Base-by-base conservation (phyloP, 805 yeast genomes). In the Candida caryicola region DNA sequence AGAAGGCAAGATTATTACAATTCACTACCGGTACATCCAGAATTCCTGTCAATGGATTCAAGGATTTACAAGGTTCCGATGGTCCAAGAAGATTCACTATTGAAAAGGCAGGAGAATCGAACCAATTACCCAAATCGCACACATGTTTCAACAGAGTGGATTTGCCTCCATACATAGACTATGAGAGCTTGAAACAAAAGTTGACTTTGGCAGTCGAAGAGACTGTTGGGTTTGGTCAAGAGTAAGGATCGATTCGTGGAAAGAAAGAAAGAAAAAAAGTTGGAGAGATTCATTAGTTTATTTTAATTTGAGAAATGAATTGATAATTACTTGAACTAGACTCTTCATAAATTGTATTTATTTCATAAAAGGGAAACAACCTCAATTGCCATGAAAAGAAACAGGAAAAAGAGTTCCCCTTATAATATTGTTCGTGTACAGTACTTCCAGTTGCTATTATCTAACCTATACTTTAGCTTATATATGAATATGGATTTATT, bases 71-170 rank as follows among this genome's bases (percentile, higher is more conserved):
- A 69, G 99, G 99, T 49, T 85, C 95, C 17, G 99, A 93, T 68
- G 99, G 99, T 41, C 99, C 99, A 37, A 85, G 99, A 76, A 80
- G 98, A 60, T 93, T 93, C 65, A 93, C 99, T 5, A 91, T 93
- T 61, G 99, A 93, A 64, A 90, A 90, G 64, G 98, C 98, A 7
- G 99, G 99, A 41, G 98, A 91, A 61, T 57, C 84, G 23, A 82
- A 81, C 55, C 96, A 90, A 68, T 69, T 93, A 55, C 99, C 99
- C 31, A 93, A 93, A 65, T 87, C 96, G 7, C 99, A 93, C 62
- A 93, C 99, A 2, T 91, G 99, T 76, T 93, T 93, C 79, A 93
- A 93, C 71, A 85, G 99, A 70, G 97, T 93, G 37, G 99, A 93
- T 70, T 75, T 93, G 57, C 99, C 99, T 29, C 95, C 95, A 40